These are phyloP conservation scores for Aspergillus sclerotiicarbonarius DNA, from an alignment of 495 filamentous ascomycete genomes.

Conservation along the genomic window DNA sequence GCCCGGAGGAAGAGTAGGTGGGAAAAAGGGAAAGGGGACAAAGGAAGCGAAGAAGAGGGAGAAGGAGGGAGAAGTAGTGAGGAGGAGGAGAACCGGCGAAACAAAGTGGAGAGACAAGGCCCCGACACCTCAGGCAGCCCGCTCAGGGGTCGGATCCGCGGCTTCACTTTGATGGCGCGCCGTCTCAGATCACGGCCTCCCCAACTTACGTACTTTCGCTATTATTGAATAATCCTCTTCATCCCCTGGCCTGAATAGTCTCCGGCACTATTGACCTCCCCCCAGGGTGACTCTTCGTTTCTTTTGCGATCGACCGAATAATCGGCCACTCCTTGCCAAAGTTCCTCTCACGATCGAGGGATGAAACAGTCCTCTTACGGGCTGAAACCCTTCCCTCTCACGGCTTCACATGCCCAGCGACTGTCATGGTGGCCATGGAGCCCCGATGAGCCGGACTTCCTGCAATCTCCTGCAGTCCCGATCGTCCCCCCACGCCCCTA, in stretches of 20 bases:
- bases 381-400: neutral
- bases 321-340: slow-evolving; percentile 2
- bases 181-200: neutral
- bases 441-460: neutral
- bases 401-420: neutral
- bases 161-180: slow-evolving; percentile 14
- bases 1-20: slow-evolving; percentile 1
- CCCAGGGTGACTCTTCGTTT: neutral
- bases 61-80: slow-evolving; percentile 10
- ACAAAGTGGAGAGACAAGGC: neutral
- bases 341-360: neutral
- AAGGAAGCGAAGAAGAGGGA: slow-evolving; percentile 11
- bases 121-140: slow-evolving; percentile 16
- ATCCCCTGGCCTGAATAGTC: slow-evolving; percentile 7
- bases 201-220: neutral
- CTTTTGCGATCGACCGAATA: neutral
- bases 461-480: slow-evolving; percentile 8
- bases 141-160: slow-evolving; percentile 26
- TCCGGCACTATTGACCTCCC: slow-evolving; percentile 12
- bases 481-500: slow-evolving; percentile 2
- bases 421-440: too few species aligned
- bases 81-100: slow-evolving; percentile 8
- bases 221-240: slow-evolving; percentile 12
- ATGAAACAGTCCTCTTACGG: slow-evolving; percentile 1
- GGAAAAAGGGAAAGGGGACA: slow-evolving; percentile 7